These are phyloP conservation scores for Daldinia bambusicola DNA, from an alignment of 495 filamentous ascomycete species.

Conservation along the genomic window DNA sequence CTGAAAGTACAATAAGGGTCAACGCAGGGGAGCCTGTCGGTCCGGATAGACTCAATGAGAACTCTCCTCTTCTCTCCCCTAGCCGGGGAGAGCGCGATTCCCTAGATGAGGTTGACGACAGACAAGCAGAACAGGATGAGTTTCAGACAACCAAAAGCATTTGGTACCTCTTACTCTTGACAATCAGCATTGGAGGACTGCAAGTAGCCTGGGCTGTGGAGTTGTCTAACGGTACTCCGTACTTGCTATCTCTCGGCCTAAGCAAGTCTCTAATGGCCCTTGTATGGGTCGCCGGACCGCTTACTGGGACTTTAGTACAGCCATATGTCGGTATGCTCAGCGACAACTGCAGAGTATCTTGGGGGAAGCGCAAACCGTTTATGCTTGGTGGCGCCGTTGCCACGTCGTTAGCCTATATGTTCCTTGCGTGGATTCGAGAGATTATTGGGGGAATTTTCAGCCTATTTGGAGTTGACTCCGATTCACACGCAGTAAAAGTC, in stretches of 20 bases:
- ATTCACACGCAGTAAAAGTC: slow-evolving; percentile 68
- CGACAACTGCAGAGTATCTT: slow-evolving; percentile 81
- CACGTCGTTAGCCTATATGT: slow-evolving; percentile 77
- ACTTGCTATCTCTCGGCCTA: slow-evolving; percentile 78
- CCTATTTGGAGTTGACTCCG: slow-evolving; percentile 74
- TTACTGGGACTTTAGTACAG: slow-evolving; percentile 88
- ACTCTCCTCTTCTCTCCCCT: slow-evolving; percentile 68
- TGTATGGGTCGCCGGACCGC: slow-evolving; percentile 92
- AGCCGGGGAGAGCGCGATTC: slow-evolving; percentile 49
- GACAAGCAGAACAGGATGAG: slow-evolving; percentile 55
- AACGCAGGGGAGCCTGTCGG: slow-evolving; percentile 24
- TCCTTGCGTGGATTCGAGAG: slow-evolving; percentile 84
- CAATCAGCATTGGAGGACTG: slow-evolving; percentile 82
- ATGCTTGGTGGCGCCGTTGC: slow-evolving; percentile 80
- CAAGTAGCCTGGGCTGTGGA: slow-evolving; percentile 97
- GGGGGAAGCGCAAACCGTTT: slow-evolving; percentile 89
- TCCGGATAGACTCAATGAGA: slow-evolving; percentile 59
- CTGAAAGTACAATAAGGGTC: slow-evolving; percentile 35
- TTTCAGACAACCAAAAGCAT: slow-evolving; percentile 74
- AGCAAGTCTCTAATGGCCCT: slow-evolving; percentile 93
- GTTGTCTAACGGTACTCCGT: slow-evolving; percentile 82
- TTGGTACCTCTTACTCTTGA: slow-evolving; percentile 85
- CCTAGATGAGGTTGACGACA: slow-evolving; percentile 50
- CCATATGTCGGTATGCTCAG: slow-evolving; percentile 93
- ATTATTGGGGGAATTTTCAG: slow-evolving; percentile 74